phyloP scores from a whole-genome alignment of 768 basidiomycete genomes.

The Kwoniella shandongensis region DNA sequence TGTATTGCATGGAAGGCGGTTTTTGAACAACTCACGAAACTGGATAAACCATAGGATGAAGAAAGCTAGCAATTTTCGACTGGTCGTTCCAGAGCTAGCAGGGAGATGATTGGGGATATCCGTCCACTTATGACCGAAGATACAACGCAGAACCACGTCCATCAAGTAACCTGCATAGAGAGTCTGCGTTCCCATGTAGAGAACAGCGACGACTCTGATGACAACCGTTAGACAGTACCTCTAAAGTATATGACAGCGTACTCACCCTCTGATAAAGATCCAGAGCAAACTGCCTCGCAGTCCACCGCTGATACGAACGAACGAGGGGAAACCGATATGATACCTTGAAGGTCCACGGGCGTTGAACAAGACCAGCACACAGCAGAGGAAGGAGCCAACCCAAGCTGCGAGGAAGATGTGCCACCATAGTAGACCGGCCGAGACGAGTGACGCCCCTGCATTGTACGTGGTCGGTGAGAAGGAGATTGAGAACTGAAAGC shows the following conservation, averaged over 20 bases:
- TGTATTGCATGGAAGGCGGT: not conserved
- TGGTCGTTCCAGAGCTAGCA: conserved; percentile 11
- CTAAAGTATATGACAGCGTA: not conserved
- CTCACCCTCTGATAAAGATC: conserved; percentile 17
- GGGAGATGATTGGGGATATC: conserved; percentile 15
- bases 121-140: conserved; percentile 18
- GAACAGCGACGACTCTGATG: conserved; percentile 7
- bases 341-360: conserved; percentile 8
- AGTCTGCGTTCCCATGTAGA: conserved; percentile 15
- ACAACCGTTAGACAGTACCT: not conserved
- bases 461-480: conserved; percentile 13
- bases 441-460: conserved; percentile 5
- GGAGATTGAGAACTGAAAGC: not conserved
- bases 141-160: conserved; percentile 9
- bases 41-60: conserved; percentile 20
- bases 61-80: conserved; percentile 7
- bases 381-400: conserved; percentile 11
- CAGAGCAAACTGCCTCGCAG: conserved; percentile 10
- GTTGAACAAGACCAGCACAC: conserved; percentile 10
- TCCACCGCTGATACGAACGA: conserved; percentile 14
- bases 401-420: conserved; percentile 7
- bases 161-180: conserved; percentile 15
- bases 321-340: conserved; percentile 19
- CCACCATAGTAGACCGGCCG: conserved; percentile 12
- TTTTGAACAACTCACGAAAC: conserved; percentile 6